Base-by-base conservation (phyloP, 225 moss, liverwort and hornwort species). In the Pseudoscleropodium purum region DNA sequence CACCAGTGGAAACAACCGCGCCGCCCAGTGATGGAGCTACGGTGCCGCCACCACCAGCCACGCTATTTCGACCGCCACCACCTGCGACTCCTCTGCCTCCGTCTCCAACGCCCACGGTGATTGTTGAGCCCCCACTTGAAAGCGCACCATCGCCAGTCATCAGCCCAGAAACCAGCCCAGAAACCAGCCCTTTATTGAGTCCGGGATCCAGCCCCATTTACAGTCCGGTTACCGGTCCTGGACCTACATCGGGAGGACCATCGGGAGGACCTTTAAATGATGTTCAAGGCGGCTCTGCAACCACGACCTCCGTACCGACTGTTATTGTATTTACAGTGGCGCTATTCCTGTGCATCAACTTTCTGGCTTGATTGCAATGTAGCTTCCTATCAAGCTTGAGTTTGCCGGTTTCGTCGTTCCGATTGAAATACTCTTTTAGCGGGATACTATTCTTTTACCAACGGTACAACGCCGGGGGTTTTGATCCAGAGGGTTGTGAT, bases 21-120 rank as follows among this genome's bases (percentile, higher is more conserved):
- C 84, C 79, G 17, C 84, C 90, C 4, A 75, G 75, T 36, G 13
- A 18, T 5, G 31, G 21, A 24, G 34, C 7, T 30, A 1, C 18
- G 19, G 16, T 36, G 15, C 76, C 86, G 7, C 86, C 87, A 11
- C 64, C 87, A 18, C 57, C 87, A 41, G 89, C 89, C 4, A 90
- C 89, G 9, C 85, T 92, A 1, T 90, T 87, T 62, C 85, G 76
- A 27, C 90, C 91, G 12, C 91, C 91, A 5, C 91, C 91, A 4
- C 89, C 87, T 17, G 47, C 45, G 25, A 2, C 56, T 11, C 67
- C 86, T 15, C 25, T 54, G 47, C 78, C 89, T 7, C 87, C 89
- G 6, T 18, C 87, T 37, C 86, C 78, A 2, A 30, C 76, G 17
- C 87, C 87, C 43, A 3, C 54, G 15, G 6, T 8, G 41, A 23